Evolutionary conservation across 805 yeast species (phyloP), one percentile per base, ranked within the genome.

Genomic region (Starmerella ratchasimensis): DNA sequence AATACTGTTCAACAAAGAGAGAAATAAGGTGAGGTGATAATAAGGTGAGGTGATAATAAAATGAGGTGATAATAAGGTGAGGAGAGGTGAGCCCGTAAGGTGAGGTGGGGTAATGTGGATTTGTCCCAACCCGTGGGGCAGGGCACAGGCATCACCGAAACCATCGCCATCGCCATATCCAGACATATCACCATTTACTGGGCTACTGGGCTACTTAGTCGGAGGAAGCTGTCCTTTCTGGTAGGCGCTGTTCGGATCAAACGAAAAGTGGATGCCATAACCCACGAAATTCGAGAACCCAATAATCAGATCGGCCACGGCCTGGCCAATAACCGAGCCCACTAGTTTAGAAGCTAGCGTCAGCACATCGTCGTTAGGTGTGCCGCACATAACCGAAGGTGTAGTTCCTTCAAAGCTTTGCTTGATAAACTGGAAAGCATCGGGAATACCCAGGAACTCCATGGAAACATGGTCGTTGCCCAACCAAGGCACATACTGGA

Each of bases 351-450:
- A 33, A 4, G 19, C 25, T 8, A 34, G 20, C 3, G 39, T 35
- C 3, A 39, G 36, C 13, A 39, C 22, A 21, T 39, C 43, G 15
- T 35, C 9, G n/a, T 17, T 16, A 14, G 35, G 26, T 7, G 26
- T 35, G 15, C 43, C 43, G 23, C 43, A 39, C 10, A 10, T 14
- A 15, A 39, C 29, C 7, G 25, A 15, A 6, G 43, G 39, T 4
- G 39, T 34, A 11, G 30, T 34, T 17, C 43, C 43, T 1, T 39
- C 36, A 28, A 37, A 30, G 15, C 30, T 36, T 28, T 39, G 37
- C 10, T 4, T 20, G n/a, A 36, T 8, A 27, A 39, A 60, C 25
- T 33, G 28, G 20, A 32, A 24, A 3, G 47, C 46, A 15, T 37
- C 37, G n/a, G 38, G 36, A 22, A 39, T n/a, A 9, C 45, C 45